Evolutionary conservation across 805 yeast genomes (phyloP), one percentile per base, ranked within the genome.

Genomic region (Komagataella phaffii): DNA sequence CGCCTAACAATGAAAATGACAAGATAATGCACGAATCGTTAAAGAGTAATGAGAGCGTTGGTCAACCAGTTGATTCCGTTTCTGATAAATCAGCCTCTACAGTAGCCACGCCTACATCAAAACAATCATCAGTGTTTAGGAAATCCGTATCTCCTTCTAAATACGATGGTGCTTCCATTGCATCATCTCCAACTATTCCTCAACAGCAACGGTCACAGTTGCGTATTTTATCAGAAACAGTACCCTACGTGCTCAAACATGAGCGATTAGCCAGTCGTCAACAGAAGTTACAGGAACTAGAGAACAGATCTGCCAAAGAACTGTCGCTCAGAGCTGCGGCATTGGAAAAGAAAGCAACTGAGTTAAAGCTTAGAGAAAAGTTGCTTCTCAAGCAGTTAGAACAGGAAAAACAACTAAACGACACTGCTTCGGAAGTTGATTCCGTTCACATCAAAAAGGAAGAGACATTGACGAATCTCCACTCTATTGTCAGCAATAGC

Each of bases 191-290:
- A 12, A 52, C 44, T 23, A 52, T 56, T 12, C 50, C 51, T 40
- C 55, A 58, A 21, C 60, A 62, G 46, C 76, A 76, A 50, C 76
- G 87, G 56, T 74, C 74, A 56, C 86, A 84, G 65, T 69, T 86
- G 56, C 74, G 95, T 61, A 85, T 82, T 61, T 80, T 86, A 52
- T 82, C 89, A 46, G 91, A 85, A 61, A 86, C 93, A 1, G 87
- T 86, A 21, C 95, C 95, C n/a, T 86, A 86, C 58, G 83, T 85
- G 40, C 69, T 86, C 55, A 77, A 87, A 62, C 91, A 85, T 64
- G 91, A 86, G 64, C 76, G 84, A 53, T 76, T 85, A 52, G 67
- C 80, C 56, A 83, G 84, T 50, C 81, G 86, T 64, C 90, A 86
- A 61, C 87, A 81, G 53, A 85, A 83, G 66, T 68, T 86, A 50